A percentile compares a stretch with the other conserved stretches of the same genome.
These are phyloP conservation scores for Chlorociboria aeruginascens DNA, from an alignment of 495 filamentous ascomycete species.

Conservation along the genomic window DNA sequence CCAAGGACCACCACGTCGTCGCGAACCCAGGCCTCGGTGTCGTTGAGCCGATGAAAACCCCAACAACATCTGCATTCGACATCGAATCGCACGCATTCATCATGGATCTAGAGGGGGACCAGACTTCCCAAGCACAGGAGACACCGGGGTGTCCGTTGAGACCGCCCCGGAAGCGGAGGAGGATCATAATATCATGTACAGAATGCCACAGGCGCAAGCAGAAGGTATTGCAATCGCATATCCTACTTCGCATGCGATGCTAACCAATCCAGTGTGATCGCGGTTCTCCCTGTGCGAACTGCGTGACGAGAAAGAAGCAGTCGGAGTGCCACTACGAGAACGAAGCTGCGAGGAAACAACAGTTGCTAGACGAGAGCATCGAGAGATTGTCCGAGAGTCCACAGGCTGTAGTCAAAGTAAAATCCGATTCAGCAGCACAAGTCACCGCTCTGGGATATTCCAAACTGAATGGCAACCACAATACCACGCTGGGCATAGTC, in stretches of 20 bases:
- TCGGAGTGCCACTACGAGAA: slow-evolving; percentile 38
- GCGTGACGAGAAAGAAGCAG: slow-evolving; percentile 38
- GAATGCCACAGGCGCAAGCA: slow-evolving; percentile 55
- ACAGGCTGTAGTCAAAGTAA: slow-evolving; percentile 6
- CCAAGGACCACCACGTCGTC: too few relatives aligned
- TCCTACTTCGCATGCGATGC: background rate
- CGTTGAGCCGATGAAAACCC: too few relatives aligned
- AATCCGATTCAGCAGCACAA: slow-evolving; percentile 11
- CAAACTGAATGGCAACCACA: slow-evolving; percentile 25
- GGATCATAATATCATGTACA: slow-evolving; percentile 47
- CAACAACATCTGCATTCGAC: background rate
- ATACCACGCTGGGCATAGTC: slow-evolving; percentile 35
- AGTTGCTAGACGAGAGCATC: slow-evolving; percentile 20
- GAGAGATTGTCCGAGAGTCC: background rate
- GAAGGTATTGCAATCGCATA: slow-evolving; percentile 30
- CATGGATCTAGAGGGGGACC: background rate
- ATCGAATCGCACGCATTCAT: background rate
- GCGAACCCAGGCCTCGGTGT: too few relatives aligned
- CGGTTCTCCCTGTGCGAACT: slow-evolving; percentile 49
- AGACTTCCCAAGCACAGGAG: background rate
- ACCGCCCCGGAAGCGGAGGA: slow-evolving; percentile 40
- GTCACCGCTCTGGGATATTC: slow-evolving; percentile 36
- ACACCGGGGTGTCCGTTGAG: slow-evolving; percentile 7
- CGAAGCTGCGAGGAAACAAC: slow-evolving; percentile 31
- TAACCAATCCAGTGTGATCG: slow-evolving; percentile 39